Evolutionary conservation across 768 basidiomycete genomes (phyloP).

Genomic region (Agrocybe pediades): DNA sequence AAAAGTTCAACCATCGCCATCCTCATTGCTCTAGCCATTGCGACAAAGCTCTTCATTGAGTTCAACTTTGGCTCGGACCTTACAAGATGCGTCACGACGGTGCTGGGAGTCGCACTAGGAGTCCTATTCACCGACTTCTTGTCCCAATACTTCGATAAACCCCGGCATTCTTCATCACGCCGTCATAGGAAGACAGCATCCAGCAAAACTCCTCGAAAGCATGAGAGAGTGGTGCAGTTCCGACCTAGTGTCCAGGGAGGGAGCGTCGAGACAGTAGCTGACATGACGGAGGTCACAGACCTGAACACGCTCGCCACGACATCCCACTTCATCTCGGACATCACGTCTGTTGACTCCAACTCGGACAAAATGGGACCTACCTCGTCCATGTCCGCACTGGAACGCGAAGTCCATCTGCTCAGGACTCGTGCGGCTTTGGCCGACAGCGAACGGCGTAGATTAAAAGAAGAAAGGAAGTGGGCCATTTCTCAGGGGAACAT

Average conservation of each 20-base stretch:
- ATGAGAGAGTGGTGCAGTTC: conserved; percentile 49
- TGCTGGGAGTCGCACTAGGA: conserved; percentile 70
- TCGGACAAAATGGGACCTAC: conserved; percentile 66
- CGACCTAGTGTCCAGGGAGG: conserved; percentile 41
- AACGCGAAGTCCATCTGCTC: conserved; percentile 75
- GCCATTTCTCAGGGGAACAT: conserved; percentile 76
- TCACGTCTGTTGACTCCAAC: conserved; percentile 70
- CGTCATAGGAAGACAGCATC: conserved; percentile 32
- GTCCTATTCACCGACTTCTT: conserved; percentile 72
- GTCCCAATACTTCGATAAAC: conserved; percentile 62
- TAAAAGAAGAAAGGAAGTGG: conserved; percentile 89
- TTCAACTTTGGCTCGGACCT: conserved; percentile 57
- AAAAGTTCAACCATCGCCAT: conserved; percentile 53
- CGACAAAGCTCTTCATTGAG: conserved; percentile 65
- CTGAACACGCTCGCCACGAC: conserved; percentile 19
- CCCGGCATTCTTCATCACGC: conserved; percentile 32
- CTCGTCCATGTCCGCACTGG: conserved; percentile 59
- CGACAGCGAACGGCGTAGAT: conserved; percentile 79
- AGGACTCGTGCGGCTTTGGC: conserved; percentile 79
- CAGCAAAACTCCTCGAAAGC: conserved; percentile 24
- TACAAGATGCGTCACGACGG: conserved; percentile 54
- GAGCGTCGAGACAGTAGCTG: conserved; percentile 25
- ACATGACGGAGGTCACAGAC: conserved; percentile 26
- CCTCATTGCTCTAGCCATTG: conserved; percentile 57
- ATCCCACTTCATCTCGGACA: conserved; percentile 46